phyloP scores from a whole-genome alignment of 2,329 filamentous ascomycete genomes.

The Fusarium sp. region DNA sequence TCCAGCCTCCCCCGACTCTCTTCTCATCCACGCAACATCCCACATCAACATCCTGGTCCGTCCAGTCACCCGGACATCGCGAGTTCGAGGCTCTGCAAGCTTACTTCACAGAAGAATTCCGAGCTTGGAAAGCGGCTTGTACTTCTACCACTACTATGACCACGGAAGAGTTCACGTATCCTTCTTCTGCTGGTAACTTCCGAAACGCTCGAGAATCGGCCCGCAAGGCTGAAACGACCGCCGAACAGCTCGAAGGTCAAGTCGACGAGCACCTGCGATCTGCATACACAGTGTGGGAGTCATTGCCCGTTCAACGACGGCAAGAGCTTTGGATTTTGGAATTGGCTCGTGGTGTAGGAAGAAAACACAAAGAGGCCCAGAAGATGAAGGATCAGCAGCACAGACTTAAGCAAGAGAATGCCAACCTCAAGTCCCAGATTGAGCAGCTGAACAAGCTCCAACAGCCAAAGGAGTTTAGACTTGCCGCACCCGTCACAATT shows the following conservation, averaged over 20 bases:
- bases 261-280: constrained; percentile 80
- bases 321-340: constrained; percentile 71
- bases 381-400: constrained; percentile 63
- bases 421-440: constrained; percentile 67
- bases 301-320: constrained; percentile 66
- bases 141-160: constrained; percentile 61
- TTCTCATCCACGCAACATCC: constrained; percentile 84
- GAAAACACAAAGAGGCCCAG: constrained; percentile 66
- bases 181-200: constrained; percentile 54
- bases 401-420: constrained; percentile 65
- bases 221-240: constrained; percentile 62
- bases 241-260: constrained; percentile 72
- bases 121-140: constrained; percentile 69
- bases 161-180: constrained; percentile 63
- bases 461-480: constrained; percentile 69
- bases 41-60: constrained; percentile 82
- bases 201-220: constrained; percentile 60
- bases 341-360: constrained; percentile 68
- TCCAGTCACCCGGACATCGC: constrained; percentile 76
- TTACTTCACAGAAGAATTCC: constrained; percentile 75
- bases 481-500: constrained; percentile 63
- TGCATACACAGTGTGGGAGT: constrained; percentile 81
- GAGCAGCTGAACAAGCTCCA: constrained; percentile 69
- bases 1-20: constrained; percentile 82
- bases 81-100: constrained; percentile 78